A percentile compares a stretch with the other conserved stretches of the same genome.
These are phyloP conservation scores for Somion occarium DNA, from an alignment of 1,284 basidiomycete genomes.

Conservation along the genomic window DNA sequence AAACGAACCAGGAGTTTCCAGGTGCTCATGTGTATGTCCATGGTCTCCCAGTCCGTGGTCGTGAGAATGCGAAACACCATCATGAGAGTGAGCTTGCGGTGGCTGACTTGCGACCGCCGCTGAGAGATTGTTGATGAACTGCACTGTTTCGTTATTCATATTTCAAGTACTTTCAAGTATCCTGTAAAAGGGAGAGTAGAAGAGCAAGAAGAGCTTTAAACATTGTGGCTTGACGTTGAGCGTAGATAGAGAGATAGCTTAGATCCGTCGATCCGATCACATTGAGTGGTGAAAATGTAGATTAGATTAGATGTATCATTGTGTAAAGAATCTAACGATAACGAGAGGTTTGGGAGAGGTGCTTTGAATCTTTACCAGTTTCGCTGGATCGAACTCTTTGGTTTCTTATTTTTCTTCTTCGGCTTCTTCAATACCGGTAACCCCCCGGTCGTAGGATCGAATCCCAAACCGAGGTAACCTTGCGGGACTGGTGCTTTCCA, in stretches of 20 bases:
- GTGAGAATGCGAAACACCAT: conserved; percentile 40
- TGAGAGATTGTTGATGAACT: conserved; percentile 66
- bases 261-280: too few species aligned
- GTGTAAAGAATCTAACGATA: too few species aligned
- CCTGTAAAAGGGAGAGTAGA: too few species aligned
- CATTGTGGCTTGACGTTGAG: too few species aligned
- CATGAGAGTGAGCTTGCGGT: conserved; percentile 36
- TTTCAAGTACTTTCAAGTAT: too few species aligned
- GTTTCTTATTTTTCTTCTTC: background rate
- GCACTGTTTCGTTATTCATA: conserved; percentile 36
- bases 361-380: too few species aligned
- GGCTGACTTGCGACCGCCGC: conserved; percentile 29
- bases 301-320: too few species aligned
- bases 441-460: background rate
- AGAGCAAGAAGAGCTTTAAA: too few species aligned
- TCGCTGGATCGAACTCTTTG: too few species aligned
- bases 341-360: too few species aligned
- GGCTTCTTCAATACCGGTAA: background rate
- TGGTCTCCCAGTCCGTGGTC: conserved; percentile 60
- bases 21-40: conserved; percentile 88
- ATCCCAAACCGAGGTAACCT: background rate
- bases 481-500: background rate
- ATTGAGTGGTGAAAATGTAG: too few species aligned
- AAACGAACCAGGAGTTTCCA: conserved; percentile 78
- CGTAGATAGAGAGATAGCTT: too few species aligned